phyloP scores from a whole-genome alignment of 2,329 filamentous ascomycete genomes.

The Xylaria sp. region DNA sequence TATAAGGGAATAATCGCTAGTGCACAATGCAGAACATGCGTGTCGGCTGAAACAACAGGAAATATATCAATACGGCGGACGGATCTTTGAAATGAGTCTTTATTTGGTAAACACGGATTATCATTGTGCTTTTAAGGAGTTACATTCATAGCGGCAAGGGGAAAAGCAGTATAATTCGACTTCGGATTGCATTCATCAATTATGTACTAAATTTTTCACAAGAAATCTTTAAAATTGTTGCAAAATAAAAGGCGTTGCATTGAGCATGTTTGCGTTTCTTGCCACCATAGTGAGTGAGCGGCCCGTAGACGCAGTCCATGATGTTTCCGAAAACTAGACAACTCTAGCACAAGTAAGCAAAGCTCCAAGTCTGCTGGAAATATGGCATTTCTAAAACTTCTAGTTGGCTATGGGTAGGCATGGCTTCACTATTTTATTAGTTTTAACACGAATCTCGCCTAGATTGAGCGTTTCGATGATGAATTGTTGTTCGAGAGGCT shows the following conservation, averaged over 20 bases:
- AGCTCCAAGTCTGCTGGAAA: no score
- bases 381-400: no score
- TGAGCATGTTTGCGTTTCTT: not conserved
- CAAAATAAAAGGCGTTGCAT: conserved; percentile 18
- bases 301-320: not conserved
- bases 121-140: conserved; percentile 3
- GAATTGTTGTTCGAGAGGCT: not conserved
- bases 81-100: conserved; percentile 7
- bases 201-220: not conserved
- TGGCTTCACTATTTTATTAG: not conserved
- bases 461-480: not conserved
- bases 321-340: not conserved
- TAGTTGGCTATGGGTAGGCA: no score
- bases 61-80: not conserved
- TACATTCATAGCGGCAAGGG: not conserved
- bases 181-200: conserved; percentile 11
- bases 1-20: no score
- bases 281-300: no score
- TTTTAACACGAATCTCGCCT: not conserved
- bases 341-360: not conserved
- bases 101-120: conserved; percentile 13
- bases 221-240: not conserved
- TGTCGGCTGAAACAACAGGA: not conserved
- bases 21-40: not conserved
- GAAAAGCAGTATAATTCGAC: conserved; percentile 9